phyloP scores from a whole-genome alignment of 345 rosid genomes.

The Syzygium grande region DNA sequence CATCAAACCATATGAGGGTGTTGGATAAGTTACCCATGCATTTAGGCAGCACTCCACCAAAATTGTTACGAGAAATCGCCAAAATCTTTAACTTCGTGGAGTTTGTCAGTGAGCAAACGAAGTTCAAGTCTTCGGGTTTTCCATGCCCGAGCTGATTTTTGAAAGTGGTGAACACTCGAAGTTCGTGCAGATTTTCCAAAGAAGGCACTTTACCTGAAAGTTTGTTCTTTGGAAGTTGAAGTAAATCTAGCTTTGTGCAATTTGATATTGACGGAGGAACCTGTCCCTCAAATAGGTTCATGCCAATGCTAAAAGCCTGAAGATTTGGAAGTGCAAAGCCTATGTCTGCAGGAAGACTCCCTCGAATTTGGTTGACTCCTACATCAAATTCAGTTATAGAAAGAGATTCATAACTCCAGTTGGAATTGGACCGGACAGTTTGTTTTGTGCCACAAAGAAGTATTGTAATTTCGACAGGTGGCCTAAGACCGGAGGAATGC shows the following conservation, averaged over 20 bases:
- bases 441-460: accelerated
- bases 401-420: neutral
- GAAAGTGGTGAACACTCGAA: accelerated
- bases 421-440: neutral
- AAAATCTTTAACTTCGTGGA: accelerated
- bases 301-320: accelerated
- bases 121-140: neutral
- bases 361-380: accelerated
- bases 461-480: accelerated
- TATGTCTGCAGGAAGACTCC: neutral
- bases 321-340: neutral
- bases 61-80: accelerated
- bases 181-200: neutral
- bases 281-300: neutral
- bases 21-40: neutral
- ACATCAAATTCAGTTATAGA: accelerated
- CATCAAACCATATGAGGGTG: neutral
- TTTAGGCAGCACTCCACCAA: neutral
- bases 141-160: neutral
- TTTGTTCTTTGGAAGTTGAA: neutral
- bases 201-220: neutral
- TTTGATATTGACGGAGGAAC: neutral
- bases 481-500: neutral
- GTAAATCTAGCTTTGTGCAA: neutral
- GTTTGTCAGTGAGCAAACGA: neutral